Percentiles rank a stretch among this genome's conserved stretches.
Conservation (phyloP, 2,329 filamentous ascomycete species). For the Hypoxylon sp. region DNA sequence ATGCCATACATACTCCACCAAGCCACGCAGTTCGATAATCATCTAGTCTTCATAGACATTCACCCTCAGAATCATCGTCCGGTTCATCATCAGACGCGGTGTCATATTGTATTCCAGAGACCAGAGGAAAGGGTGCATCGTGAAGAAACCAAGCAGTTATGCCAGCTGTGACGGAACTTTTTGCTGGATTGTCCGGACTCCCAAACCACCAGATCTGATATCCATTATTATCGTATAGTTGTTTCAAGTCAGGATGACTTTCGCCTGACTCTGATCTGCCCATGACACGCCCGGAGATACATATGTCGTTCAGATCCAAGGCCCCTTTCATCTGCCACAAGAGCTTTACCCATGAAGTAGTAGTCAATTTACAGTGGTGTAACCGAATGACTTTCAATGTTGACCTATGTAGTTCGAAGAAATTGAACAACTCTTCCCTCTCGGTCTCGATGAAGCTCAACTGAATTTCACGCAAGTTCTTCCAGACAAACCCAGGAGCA, state of each 20-base stretch:
- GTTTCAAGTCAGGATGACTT: neutral
- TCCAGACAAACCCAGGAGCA: conserved; percentile 10
- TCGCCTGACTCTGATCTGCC: conserved; percentile 5
- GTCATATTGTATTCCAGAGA: neutral
- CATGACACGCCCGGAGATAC: neutral
- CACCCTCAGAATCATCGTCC: neutral
- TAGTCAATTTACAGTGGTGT: neutral
- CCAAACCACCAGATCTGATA: conserved; percentile 1
- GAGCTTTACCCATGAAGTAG: conserved; percentile 4
- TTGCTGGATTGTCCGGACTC: too few relatives aligned
- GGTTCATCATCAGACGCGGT: neutral
- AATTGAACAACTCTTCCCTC: conserved; percentile 21
- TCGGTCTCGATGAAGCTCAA: conserved; percentile 9
- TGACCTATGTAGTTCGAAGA: conserved; percentile 8
- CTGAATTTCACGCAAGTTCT: conserved; percentile 7
- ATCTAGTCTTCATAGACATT: neutral
- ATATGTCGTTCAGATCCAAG: neutral
- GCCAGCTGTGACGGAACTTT: neutral
- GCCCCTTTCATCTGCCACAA: conserved; percentile 7
- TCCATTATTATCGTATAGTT: too few relatives aligned
- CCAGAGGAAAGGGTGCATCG: conserved; percentile 2
- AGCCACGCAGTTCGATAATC: neutral
- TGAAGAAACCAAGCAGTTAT: conserved; percentile 14
- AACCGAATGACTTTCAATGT: neutral
- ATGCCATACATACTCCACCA: neutral